Conservation (phyloP, 2,329 filamentous ascomycete species). For the Fusarium sp. region DNA sequence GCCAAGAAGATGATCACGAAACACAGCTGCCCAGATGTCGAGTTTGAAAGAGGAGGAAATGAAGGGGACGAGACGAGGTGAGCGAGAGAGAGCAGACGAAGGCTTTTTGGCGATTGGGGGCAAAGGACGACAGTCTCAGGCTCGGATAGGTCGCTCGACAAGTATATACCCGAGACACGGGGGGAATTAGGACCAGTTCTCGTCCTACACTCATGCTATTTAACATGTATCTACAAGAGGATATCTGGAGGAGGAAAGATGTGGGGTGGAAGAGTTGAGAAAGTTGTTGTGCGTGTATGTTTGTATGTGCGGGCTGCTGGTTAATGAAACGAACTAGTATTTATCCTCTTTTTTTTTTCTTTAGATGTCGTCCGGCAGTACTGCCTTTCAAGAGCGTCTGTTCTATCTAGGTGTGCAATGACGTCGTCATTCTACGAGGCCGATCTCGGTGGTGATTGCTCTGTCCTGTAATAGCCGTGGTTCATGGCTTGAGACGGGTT, state of each 20-base stretch:
- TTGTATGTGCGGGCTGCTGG: conserved; percentile 43
- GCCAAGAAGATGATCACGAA: conserved; percentile 21
- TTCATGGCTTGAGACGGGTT: not conserved
- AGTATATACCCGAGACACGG: conserved; percentile 45
- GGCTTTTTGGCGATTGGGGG: conserved; percentile 1
- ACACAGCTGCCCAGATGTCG: conserved; percentile 9
- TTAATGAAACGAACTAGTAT: conserved; percentile 48
- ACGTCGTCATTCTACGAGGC: not conserved
- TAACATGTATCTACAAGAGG: conserved; percentile 44
- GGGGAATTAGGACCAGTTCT: conserved; percentile 35
- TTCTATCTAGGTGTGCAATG: not conserved
- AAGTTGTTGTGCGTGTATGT: conserved; percentile 37
- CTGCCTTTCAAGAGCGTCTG: conserved; percentile 6
- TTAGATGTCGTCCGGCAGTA: conserved; percentile 20
- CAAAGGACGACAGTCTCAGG: conserved; percentile 25
- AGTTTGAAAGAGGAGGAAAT: conserved; percentile 21
- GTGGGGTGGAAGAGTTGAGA: conserved; percentile 16
- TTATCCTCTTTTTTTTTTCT: conserved; percentile 35
- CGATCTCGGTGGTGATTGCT: not conserved
- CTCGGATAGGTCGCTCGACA: conserved; percentile 44
- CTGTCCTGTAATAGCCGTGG: not conserved
- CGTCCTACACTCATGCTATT: conserved; percentile 39
- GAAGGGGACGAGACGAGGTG: conserved; percentile 6
- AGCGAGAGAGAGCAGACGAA: not conserved
- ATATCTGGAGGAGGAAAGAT: conserved; percentile 21